A percentile compares a stretch with the other conserved stretches of the same genome.
These are phyloP conservation scores for Phytophthora syringae DNA, from an alignment of 352 stramenopile species.

Conservation along the genomic window DNA sequence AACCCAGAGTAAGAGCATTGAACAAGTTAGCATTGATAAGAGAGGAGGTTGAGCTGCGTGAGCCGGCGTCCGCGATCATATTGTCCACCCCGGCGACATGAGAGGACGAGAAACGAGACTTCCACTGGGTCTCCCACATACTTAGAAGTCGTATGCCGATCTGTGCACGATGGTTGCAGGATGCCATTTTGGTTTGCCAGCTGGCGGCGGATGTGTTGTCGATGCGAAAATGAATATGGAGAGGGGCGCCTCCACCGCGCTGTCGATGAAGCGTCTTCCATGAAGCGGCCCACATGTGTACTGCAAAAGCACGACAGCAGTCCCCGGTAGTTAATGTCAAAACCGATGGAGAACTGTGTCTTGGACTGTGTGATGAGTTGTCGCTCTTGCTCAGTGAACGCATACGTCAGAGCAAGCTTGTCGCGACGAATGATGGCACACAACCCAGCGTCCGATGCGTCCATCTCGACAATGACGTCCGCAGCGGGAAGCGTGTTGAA, in stretches of 20 bases:
- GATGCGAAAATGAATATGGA: constrained; percentile 30
- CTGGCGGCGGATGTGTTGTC: constrained; percentile 26
- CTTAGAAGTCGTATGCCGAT: not conserved
- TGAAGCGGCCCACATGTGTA: not conserved
- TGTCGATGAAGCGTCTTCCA: not conserved
- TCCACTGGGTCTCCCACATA: not conserved
- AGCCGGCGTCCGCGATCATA: not conserved
- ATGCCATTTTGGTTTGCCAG: constrained; percentile 16
- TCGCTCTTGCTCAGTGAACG: not conserved
- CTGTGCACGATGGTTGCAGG: constrained; percentile 14
- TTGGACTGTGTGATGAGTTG: not conserved
- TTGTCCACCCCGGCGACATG: constrained; percentile 7
- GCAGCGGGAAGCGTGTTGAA: constrained; percentile 6
- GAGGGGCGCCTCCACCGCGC: not conserved
- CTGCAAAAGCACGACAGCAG: constrained; percentile 14
- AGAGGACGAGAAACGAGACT: constrained; percentile 6
- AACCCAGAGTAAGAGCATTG: not conserved
- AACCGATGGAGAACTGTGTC: not conserved
- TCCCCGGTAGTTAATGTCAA: constrained; percentile 38
- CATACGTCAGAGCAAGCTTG: not conserved
- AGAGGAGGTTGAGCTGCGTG: not conserved
- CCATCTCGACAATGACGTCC: constrained; percentile 17
- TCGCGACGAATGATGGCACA: constrained; percentile 8
- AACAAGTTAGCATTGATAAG: not conserved
- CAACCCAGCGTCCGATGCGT: constrained; percentile 19